Conservation (phyloP, 2,329 filamentous ascomycete genomes). For the Basipetospora chlamydospora region DNA sequence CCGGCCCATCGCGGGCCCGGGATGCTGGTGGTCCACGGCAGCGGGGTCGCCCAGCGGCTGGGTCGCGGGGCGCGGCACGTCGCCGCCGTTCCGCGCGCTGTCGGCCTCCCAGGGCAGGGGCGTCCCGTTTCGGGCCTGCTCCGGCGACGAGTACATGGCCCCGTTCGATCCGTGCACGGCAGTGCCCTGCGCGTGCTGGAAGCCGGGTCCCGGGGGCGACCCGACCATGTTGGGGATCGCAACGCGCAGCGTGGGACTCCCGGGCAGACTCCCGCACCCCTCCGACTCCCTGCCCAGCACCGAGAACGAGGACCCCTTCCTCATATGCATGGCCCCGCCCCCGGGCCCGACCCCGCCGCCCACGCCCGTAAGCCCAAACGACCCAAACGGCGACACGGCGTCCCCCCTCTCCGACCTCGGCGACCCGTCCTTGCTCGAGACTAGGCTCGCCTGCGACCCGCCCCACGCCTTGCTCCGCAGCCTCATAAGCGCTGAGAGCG, state of each 20-base stretch:
- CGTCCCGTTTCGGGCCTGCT: neutral
- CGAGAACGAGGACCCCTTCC: constrained; percentile 37
- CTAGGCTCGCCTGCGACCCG: constrained; percentile 60
- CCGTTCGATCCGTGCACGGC: neutral
- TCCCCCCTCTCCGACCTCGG: constrained; percentile 35
- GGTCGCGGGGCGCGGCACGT: constrained; percentile 2
- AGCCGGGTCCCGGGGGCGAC: constrained; percentile 10
- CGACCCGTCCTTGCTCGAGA: constrained; percentile 36
- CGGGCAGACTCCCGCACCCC: constrained; percentile 24
- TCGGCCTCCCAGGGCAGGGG: too few relatives aligned
- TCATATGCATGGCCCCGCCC: constrained; percentile 18
- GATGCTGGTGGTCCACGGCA: neutral
- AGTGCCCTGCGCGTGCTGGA: neutral
- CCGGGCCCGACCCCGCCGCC: constrained; percentile 5
- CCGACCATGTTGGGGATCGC: constrained; percentile 18
- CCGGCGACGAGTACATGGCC: too few relatives aligned
- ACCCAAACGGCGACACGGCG: constrained; percentile 28
- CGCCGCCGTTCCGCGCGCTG: neutral
- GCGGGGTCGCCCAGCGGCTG: neutral
- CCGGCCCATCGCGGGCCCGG: neutral
- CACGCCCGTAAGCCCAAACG: neutral
- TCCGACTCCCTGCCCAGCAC: constrained; percentile 33
- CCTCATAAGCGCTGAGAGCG: constrained; percentile 55
- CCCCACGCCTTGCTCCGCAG: constrained; percentile 67
- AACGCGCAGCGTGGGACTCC: constrained; percentile 36